phyloP scores from a whole-genome alignment of 2,329 filamentous ascomycete genomes.

The Trichophyton benhamiae region DNA sequence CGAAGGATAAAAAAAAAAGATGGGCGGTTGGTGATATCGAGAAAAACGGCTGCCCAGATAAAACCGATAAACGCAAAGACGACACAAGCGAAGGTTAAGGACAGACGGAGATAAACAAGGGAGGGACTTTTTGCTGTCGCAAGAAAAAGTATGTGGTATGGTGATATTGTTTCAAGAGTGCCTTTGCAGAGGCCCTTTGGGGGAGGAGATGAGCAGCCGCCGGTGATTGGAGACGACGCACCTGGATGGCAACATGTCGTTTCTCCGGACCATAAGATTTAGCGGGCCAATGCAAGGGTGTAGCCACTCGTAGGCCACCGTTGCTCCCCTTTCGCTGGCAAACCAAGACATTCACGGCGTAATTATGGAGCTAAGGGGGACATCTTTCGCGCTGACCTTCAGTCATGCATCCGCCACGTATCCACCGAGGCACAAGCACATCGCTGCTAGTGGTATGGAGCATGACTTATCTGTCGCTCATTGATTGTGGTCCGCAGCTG shows the following conservation, averaged over 20 bases:
- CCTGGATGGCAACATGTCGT: background rate
- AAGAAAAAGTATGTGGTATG: background rate
- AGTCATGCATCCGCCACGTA: constrained; percentile 2
- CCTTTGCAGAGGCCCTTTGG: background rate
- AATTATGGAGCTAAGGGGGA: background rate
- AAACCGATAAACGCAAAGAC: background rate
- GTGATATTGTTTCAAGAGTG: background rate
- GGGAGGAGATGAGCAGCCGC: background rate
- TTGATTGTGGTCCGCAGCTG: background rate
- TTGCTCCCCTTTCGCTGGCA: background rate
- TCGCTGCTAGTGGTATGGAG: background rate
- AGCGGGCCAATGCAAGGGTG: background rate
- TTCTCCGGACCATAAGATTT: background rate
- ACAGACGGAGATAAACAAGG: background rate
- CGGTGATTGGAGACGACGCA: background rate
- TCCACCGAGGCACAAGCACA: background rate
- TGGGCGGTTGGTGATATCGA: background rate
- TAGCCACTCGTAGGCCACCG: background rate
- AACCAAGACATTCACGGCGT: constrained; percentile 1
- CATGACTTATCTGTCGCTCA: background rate
- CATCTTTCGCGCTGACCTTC: background rate
- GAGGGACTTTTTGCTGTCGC: background rate
- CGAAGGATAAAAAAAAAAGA: background rate
- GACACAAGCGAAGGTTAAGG: background rate
- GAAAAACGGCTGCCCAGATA: background rate